Conservation (phyloP, 2,329 filamentous ascomycete species). For the Graphiopsis chlorocephala region DNA sequence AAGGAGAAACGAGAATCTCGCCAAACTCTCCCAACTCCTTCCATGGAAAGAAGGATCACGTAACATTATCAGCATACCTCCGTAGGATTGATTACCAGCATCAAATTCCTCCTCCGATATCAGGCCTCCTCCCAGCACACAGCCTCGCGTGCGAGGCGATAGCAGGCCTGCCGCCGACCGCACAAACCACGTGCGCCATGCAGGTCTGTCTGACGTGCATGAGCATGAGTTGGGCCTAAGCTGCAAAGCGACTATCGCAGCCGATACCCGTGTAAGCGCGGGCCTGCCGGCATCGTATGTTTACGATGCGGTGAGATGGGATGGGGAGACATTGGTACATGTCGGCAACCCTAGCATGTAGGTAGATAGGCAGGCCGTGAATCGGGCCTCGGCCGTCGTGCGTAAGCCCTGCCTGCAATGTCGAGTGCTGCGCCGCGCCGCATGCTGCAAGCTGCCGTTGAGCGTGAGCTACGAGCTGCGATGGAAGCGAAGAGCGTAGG, state of each 20-base stretch:
- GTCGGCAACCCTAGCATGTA: neutral
- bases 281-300: neutral
- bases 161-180: neutral
- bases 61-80: constrained; percentile 1
- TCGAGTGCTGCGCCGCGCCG: neutral
- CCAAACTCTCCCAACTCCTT: neutral
- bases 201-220: constrained; percentile 9
- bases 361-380: neutral
- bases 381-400: neutral
- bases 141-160: constrained; percentile 7
- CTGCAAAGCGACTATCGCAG: neutral
- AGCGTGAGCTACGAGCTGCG: neutral
- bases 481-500: constrained; percentile 2
- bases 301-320: neutral
- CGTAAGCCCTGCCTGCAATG: neutral
- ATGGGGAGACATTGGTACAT: neutral
- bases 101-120: neutral
- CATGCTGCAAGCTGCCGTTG: constrained; percentile 2
- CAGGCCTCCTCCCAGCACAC: neutral
- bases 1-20: too few relatives aligned
- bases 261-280: neutral
- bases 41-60: neutral
- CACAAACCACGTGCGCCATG: neutral
- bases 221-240: neutral
- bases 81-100: neutral